Percentiles rank a stretch among this genome's conserved stretches.
Conservation (phyloP, 1,139 yeast species). For the Candida tunisiensis region DNA sequence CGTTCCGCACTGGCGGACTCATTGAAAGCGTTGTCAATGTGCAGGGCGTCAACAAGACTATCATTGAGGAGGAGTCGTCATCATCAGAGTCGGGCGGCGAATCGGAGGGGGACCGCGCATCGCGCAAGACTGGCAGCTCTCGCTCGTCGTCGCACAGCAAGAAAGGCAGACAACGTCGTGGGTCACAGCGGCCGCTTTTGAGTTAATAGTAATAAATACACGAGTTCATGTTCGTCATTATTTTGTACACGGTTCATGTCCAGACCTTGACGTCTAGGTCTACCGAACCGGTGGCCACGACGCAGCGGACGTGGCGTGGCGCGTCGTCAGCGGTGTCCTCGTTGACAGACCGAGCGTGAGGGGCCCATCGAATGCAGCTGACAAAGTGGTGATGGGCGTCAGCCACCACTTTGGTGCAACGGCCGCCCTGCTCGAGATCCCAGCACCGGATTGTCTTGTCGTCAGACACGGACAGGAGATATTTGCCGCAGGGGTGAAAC, state of each 20-base stretch:
- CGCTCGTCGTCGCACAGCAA: too few relatives aligned
- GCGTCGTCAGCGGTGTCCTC: slow-evolving; percentile 2
- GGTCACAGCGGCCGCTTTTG: not conserved
- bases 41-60: slow-evolving; percentile 75
- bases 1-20: slow-evolving; percentile 42
- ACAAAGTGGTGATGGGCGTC: slow-evolving; percentile 61
- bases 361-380: slow-evolving; percentile 45
- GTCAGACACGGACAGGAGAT: slow-evolving; percentile 51
- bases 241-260: slow-evolving; percentile 16
- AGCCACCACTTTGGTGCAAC: slow-evolving; percentile 36
- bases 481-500: slow-evolving; percentile 64
- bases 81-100: slow-evolving; percentile 1
- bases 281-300: slow-evolving; percentile 65
- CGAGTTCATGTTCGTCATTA: too few relatives aligned
- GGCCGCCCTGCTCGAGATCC: slow-evolving; percentile 47
- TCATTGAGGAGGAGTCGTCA: slow-evolving; percentile 31
- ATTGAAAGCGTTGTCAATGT: slow-evolving; percentile 74
- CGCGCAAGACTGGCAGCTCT: too few relatives aligned
- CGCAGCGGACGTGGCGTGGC: slow-evolving; percentile 13
- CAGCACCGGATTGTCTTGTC: slow-evolving; percentile 65
- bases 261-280: slow-evolving; percentile 78
- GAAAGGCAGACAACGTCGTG: too few relatives aligned
- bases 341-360: slow-evolving; percentile 8
- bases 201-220: too few relatives aligned
- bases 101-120: slow-evolving; percentile 1